Conservation (phyloP, 108 stramenopile genomes). For the Skeletonema menzelii region DNA sequence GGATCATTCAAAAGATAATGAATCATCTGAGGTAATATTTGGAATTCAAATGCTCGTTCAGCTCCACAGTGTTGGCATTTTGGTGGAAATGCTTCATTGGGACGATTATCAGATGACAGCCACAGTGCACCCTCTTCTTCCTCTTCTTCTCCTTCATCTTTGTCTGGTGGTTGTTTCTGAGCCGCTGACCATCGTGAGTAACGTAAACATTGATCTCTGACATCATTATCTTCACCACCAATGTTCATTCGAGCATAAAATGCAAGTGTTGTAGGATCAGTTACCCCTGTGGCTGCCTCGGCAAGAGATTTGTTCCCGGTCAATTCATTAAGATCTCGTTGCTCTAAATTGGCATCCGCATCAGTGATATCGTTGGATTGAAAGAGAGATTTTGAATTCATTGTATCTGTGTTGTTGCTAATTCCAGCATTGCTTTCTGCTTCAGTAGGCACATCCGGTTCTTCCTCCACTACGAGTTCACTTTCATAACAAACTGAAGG, state of each 20-base stretch:
- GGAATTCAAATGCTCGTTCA: slow-evolving; percentile 76
- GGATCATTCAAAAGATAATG: slow-evolving; percentile 57
- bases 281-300: slow-evolving; percentile 43
- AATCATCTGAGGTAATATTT: slow-evolving; percentile 89
- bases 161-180: slow-evolving; percentile 11
- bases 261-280: slow-evolving; percentile 71
- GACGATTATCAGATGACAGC: slow-evolving; percentile 63
- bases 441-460: slow-evolving; percentile 37
- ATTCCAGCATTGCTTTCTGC: background rate
- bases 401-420: slow-evolving; percentile 20
- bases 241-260: slow-evolving; percentile 66
- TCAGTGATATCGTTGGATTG: slow-evolving; percentile 41
- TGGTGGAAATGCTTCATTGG: slow-evolving; percentile 42
- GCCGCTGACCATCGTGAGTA: slow-evolving; percentile 71
- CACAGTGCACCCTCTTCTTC: slow-evolving; percentile 54
- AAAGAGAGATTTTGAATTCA: slow-evolving; percentile 28
- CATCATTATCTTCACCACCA: slow-evolving; percentile 50
- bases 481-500: slow-evolving; percentile 74
- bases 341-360: slow-evolving; percentile 69
- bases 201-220: slow-evolving; percentile 74
- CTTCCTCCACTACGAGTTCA: slow-evolving; percentile 86
- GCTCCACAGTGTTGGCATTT: slow-evolving; percentile 73
- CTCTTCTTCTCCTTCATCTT: slow-evolving; percentile 7
- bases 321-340: slow-evolving; percentile 79
- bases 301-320: slow-evolving; percentile 41